A percentile compares a stretch with the other conserved stretches of the same genome.
phyloP scores from a whole-genome alignment of 139 green algal genomes.

The Closterium sp. region DNA sequence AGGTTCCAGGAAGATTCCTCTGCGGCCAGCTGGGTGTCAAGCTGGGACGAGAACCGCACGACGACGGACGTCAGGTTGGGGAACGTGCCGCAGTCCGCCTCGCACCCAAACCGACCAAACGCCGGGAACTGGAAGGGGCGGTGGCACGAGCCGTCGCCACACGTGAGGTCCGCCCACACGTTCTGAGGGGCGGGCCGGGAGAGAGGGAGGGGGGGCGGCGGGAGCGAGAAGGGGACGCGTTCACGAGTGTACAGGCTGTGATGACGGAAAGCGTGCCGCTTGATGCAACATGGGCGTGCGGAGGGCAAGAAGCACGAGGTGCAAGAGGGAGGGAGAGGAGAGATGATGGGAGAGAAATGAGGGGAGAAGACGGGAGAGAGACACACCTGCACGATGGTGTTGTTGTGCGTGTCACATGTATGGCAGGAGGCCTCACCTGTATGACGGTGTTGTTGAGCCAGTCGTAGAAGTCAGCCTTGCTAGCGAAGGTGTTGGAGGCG shows the following conservation, averaged over 20 bases:
- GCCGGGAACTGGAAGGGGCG: constrained; percentile 77
- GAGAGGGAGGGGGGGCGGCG: no score
- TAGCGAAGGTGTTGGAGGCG: neutral
- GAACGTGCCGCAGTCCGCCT: constrained; percentile 69
- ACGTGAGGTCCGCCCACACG: constrained; percentile 74
- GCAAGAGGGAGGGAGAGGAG: neutral
- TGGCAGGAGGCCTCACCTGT: constrained; percentile 13
- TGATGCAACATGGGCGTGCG: neutral
- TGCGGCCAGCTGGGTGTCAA: neutral
- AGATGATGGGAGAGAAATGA: neutral
- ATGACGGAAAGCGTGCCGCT: neutral
- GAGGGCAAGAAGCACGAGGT: neutral
- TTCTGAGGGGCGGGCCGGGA: neutral
- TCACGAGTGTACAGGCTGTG: neutral
- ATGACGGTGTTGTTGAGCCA: constrained; percentile 60
- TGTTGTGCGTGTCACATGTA: no score
- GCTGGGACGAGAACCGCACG: neutral
- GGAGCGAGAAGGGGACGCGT: neutral
- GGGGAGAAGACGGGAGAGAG: neutral
- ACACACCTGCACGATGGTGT: neutral
- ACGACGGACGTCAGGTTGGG: neutral
- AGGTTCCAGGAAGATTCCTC: constrained; percentile 10
- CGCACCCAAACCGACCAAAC: constrained; percentile 78
- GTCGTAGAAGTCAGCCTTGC: constrained; percentile 54
- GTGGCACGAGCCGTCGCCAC: constrained; percentile 78